Evolutionary conservation across 2,329 filamentous ascomycete species (phyloP), one percentile per base, ranked within the genome.

Genomic region (Verticillium tricorpus): DNA sequence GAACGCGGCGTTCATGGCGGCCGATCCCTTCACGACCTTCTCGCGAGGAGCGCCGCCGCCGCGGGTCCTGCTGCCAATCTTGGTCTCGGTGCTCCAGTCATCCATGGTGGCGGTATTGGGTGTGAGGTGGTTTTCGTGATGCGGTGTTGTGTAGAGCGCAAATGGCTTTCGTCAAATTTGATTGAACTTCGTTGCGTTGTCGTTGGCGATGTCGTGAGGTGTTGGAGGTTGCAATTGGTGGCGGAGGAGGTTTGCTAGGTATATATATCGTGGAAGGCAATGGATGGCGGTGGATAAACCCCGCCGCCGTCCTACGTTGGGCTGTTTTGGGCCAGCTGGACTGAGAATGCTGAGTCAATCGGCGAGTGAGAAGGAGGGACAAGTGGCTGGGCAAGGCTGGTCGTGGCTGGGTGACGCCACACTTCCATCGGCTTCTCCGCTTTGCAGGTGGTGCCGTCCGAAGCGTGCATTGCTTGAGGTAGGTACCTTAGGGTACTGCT

Each of bases 51-150:
- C 77, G 62, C 78, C 84, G 69, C 89, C 90, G 67, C 86, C 85
- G 72, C 88, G 87, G 73, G 85, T 85, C 80, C 91, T 94, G 86
- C 87, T 92, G 73, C 95, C 95, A 74, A 99, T 98, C 85, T 95
- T 96, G 80, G 93, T 96, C 70, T 90, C 87, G 69, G 80, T 78
- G 71, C 97, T 90, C 93, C 94, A 98, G 72, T 96, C 92, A 60
- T 75, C 77, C 85, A 90, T 87, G 59, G 72, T 88, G 88, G 86
- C 85, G 69, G 69, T 77, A 69, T 64, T 70, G 73, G 61, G 67
- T 69, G 60, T 64, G 60, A 22, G 59, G 37, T 63, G 50, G 58
- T 60, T 61, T 61, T 39, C 28, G 60, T 63, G 56, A 60, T 32
- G 34, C 35, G 52, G 58, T 40, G 60, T 55, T 22, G 9, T 35